These are phyloP conservation scores for Allantophomopsis cytisporea DNA, from an alignment of 2,329 filamentous ascomycete genomes.

Conservation along the genomic window DNA sequence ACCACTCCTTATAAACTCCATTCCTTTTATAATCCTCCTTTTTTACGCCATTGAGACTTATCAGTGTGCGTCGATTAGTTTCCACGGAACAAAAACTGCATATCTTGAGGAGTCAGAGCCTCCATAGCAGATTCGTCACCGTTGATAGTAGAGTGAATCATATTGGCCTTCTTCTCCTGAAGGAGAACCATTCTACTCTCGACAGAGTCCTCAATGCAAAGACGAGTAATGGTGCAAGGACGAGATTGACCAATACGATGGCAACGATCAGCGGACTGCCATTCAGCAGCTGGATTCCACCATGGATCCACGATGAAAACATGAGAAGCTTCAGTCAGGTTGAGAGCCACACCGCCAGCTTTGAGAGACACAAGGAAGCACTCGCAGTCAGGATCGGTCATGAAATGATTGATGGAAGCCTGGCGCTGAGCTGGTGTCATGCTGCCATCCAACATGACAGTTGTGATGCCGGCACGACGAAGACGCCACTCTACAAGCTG, in stretches of 20 bases:
- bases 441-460: conserved; percentile 93
- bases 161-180: conserved; percentile 96
- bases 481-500: conserved; percentile 96
- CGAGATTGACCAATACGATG: conserved; percentile 93
- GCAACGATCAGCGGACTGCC: conserved; percentile 89
- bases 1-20: no score
- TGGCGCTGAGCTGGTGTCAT: conserved; percentile 94
- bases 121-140: conserved; percentile 86
- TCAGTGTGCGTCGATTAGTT: conserved; percentile 20
- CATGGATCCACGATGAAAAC: conserved; percentile 98
- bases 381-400: conserved; percentile 87
- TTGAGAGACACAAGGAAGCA: conserved; percentile 95
- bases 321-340: conserved; percentile 84
- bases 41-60: no score
- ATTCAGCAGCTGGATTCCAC: conserved; percentile 99
- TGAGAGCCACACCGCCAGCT: conserved; percentile 88
- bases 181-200: conserved; percentile 91
- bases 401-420: conserved; percentile 90
- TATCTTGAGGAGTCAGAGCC: conserved; percentile 77
- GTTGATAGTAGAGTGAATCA: conserved; percentile 97
- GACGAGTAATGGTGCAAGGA: conserved; percentile 83
- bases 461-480: conserved; percentile 91
- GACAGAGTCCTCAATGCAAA: conserved; percentile 94
- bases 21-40: no score
- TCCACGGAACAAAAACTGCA: conserved; percentile 92